Conservation (phyloP, 1,284 basidiomycete genomes). For the Moniliella sp. region DNA sequence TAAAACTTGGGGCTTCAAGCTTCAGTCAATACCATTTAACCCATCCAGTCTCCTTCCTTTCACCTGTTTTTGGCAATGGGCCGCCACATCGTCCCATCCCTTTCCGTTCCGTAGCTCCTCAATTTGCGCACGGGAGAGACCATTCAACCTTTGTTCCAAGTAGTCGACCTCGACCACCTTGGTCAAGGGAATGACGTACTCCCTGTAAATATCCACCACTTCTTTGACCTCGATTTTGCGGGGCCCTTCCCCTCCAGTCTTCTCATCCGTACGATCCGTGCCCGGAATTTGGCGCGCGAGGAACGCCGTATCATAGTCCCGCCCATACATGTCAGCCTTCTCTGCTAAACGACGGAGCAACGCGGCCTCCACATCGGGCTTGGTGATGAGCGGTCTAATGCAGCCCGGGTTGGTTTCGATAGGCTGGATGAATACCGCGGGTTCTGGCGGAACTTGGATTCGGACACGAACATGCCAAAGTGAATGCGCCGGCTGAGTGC, state of each 20-base stretch:
- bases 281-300: conserved; percentile 28
- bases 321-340: conserved; percentile 78
- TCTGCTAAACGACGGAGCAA: conserved; percentile 66
- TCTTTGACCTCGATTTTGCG: too few species aligned
- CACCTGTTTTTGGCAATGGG: neutral
- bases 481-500: conserved; percentile 86
- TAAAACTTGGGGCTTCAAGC: too few species aligned
- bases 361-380: conserved; percentile 75
- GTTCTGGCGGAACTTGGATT: conserved; percentile 70
- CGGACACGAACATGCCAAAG: conserved; percentile 98
- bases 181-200: too few species aligned
- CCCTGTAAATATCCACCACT: too few species aligned
- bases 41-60: too few species aligned
- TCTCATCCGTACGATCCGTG: too few species aligned
- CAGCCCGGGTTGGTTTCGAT: conserved; percentile 48
- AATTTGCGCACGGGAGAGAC: neutral
- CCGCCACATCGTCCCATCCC: neutral
- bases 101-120: neutral
- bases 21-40: too few species aligned
- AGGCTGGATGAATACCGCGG: conserved; percentile 76
- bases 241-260: too few species aligned
- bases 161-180: too few species aligned
- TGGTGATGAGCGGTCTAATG: conserved; percentile 61
- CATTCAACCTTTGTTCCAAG: neutral
- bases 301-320: conserved; percentile 57